phyloP scores from a whole-genome alignment of 208 protist species.

The Crithidia fasciculata region DNA sequence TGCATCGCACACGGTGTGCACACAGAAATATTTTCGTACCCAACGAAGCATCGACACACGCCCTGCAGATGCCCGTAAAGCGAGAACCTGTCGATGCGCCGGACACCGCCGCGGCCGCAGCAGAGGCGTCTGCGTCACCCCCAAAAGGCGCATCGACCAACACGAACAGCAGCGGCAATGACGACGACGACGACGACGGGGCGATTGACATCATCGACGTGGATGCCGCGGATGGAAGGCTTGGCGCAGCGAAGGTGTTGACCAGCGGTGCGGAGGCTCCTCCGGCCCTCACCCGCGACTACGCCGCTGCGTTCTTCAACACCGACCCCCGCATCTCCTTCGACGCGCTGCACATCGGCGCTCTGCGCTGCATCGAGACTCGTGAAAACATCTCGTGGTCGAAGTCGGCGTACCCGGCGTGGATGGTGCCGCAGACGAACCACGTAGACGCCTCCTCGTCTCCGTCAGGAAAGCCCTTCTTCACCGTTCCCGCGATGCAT shows the following conservation, averaged over 20 bases:
- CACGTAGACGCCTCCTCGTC: background rate
- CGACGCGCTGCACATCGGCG: slow-evolving; percentile 68
- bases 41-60: too few relatives aligned
- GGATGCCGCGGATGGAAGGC: background rate
- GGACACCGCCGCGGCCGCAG: too few relatives aligned
- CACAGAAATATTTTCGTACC: too few relatives aligned
- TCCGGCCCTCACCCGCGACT: slow-evolving; percentile 26
- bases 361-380: slow-evolving; percentile 45
- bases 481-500: slow-evolving; percentile 25
- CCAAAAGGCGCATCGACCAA: background rate
- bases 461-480: slow-evolving; percentile 2
- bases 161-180: background rate
- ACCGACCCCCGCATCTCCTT: slow-evolving; percentile 78
- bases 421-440: slow-evolving; percentile 16
- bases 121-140: background rate
- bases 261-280: slow-evolving; percentile 24
- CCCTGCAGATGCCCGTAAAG: too few relatives aligned
- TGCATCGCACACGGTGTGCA: too few relatives aligned
- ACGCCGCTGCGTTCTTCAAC: slow-evolving; percentile 60
- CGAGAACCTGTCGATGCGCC: too few relatives aligned
- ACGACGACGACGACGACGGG: slow-evolving; percentile 4
- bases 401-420: slow-evolving; percentile 16
- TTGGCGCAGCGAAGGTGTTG: slow-evolving; percentile 8
- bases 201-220: slow-evolving; percentile 16
- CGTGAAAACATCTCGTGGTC: slow-evolving; percentile 19